These are phyloP conservation scores for Fusarium sambucinum DNA, from an alignment of 2,329 filamentous ascomycete species.

Conservation along the genomic window DNA sequence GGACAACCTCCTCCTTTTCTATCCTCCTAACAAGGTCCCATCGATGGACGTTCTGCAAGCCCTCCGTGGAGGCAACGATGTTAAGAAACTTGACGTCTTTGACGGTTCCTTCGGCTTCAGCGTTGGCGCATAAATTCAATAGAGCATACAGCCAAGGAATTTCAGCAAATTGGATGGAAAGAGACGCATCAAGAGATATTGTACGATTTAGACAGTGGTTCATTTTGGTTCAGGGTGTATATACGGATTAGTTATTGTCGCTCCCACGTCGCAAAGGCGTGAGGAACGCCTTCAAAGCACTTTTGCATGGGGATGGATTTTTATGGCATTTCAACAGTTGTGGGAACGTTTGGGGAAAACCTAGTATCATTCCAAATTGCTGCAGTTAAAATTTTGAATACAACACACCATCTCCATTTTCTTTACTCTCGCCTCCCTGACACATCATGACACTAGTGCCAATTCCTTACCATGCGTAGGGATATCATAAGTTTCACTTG, in stretches of 20 bases:
- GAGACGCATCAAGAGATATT: conserved; percentile 23
- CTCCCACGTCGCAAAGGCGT: conserved; percentile 1
- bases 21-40: conserved; percentile 68
- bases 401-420: background rate
- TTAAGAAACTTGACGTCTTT: conserved; percentile 65
- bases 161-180: conserved; percentile 1
- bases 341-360: conserved; percentile 4
- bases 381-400: conserved; percentile 5
- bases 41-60: conserved; percentile 66
- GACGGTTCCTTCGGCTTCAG: conserved; percentile 71
- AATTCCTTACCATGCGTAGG: background rate
- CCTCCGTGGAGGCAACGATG: conserved; percentile 61
- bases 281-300: conserved; percentile 5
- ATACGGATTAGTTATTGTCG: conserved; percentile 34
- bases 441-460: background rate
- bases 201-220: conserved; percentile 38
- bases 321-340: conserved; percentile 1
- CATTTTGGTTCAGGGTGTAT: conserved; percentile 42
- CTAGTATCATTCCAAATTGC: conserved; percentile 28
- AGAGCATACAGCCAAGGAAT: background rate
- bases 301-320: conserved; percentile 15
- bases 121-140: conserved; percentile 57
- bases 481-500: too few relatives aligned
- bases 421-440: background rate
- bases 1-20: conserved; percentile 83